phyloP scores from a whole-genome alignment of 2,329 filamentous ascomycete species.

The Elsinoe arachidis region DNA sequence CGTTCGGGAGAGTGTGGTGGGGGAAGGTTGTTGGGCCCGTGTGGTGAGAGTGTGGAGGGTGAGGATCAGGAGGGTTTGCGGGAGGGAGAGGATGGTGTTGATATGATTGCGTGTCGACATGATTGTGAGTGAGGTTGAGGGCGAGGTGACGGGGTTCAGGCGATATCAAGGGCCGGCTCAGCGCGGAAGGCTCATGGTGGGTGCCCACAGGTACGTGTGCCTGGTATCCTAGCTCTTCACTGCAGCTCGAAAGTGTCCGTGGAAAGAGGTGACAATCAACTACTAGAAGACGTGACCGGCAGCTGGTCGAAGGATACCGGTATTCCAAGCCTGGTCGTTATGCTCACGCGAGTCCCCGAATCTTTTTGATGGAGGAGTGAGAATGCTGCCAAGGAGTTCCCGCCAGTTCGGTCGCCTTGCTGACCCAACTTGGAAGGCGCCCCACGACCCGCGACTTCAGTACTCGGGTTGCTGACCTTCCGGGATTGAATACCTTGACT shows the following conservation, averaged over 20 bases:
- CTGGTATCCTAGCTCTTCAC: neutral
- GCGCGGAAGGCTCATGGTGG: constrained; percentile 9
- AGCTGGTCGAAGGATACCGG: neutral
- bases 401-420: neutral
- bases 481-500: neutral
- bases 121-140: neutral
- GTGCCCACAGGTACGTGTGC: neutral
- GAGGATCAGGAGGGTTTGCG: neutral
- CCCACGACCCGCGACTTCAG: neutral
- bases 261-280: neutral
- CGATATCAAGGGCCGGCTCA: constrained; percentile 1
- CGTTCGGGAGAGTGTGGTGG: neutral
- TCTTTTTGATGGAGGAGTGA: neutral
- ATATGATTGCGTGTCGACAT: neutral
- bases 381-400: neutral
- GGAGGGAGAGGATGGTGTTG: neutral
- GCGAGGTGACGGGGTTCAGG: neutral
- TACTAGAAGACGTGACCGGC: neutral
- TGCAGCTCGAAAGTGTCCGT: neutral
- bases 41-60: neutral
- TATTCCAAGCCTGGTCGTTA: neutral
- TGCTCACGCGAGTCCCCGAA: constrained; percentile 7
- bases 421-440: neutral
- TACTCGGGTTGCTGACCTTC: neutral
- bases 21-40: neutral